Evolutionary conservation across 306 rosid species (phyloP).

Genomic region (Alnus glutinosa): DNA sequence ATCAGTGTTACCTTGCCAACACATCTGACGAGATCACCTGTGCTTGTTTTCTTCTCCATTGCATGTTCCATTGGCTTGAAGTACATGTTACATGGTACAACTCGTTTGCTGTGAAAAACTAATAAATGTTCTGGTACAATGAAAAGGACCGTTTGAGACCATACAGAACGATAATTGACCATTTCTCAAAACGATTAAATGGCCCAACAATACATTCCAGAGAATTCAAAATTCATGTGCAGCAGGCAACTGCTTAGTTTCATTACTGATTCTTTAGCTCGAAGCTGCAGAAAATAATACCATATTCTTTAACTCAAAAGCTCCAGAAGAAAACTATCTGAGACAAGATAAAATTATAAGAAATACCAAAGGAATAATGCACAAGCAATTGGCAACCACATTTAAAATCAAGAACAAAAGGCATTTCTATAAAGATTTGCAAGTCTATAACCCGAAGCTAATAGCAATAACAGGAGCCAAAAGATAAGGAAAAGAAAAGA

Average conservation of each 20-base stretch:
- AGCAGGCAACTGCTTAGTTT: neutral
- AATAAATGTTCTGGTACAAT: too few relatives aligned
- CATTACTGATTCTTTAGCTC: neutral
- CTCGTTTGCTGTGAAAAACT: too few relatives aligned
- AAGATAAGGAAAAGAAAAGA: neutral
- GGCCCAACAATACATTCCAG: neutral
- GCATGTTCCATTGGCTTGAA: too few relatives aligned
- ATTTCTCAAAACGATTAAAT: too few relatives aligned
- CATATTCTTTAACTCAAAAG: neutral
- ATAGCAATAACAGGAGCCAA: neutral
- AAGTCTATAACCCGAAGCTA: neutral
- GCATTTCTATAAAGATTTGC: neutral
- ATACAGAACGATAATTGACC: too few relatives aligned
- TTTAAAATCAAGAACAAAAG: neutral
- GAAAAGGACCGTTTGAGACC: too few relatives aligned
- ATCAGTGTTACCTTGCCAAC: too few relatives aligned
- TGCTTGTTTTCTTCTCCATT: too few relatives aligned
- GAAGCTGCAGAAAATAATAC: too few relatives aligned
- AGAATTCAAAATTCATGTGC: neutral
- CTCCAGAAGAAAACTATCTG: neutral
- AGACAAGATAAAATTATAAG: neutral
- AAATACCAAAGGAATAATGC: neutral
- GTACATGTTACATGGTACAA: too few relatives aligned
- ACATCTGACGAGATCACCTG: too few relatives aligned
- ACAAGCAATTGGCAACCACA: neutral